These are phyloP conservation scores for Colletotrichum higginsianum DNA, from an alignment of 2,329 filamentous ascomycete genomes.

Conservation along the genomic window DNA sequence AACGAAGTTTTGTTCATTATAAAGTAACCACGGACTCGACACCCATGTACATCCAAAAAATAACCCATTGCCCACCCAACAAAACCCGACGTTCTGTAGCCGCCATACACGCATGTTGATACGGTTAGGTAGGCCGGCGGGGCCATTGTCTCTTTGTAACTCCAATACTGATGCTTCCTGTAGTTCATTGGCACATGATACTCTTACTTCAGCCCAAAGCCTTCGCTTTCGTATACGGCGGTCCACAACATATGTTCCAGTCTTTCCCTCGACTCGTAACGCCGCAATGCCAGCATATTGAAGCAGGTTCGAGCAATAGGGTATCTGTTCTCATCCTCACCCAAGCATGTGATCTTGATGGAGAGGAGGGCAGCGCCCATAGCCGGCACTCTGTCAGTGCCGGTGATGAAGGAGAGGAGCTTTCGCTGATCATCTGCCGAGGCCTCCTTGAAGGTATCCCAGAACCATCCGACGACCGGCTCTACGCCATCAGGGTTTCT, in stretches of 20 bases:
- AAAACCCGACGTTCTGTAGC: constrained; percentile 10
- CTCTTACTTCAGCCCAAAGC: constrained; percentile 86
- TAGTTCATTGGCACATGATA: constrained; percentile 33
- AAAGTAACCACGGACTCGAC: constrained; percentile 15
- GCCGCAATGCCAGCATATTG: constrained; percentile 84
- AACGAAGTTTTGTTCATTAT: constrained; percentile 23
- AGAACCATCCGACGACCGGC: constrained; percentile 87
- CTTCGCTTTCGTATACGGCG: constrained; percentile 91
- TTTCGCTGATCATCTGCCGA: constrained; percentile 79
- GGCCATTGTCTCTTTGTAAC: constrained; percentile 23
- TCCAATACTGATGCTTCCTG: constrained; percentile 28
- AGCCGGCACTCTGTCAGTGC: constrained; percentile 90
- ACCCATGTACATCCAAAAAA: constrained; percentile 31
- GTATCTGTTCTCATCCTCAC: constrained; percentile 80
- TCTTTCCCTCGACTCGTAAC: constrained; percentile 76
- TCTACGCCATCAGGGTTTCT: constrained; percentile 71
- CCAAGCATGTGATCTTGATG: constrained; percentile 83
- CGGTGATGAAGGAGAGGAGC: constrained; percentile 88
- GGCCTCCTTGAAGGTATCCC: constrained; percentile 82
- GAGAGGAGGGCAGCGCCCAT: constrained; percentile 86
- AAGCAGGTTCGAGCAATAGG: constrained; percentile 94
- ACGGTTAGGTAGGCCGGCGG: constrained; percentile 6
- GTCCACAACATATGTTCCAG: constrained; percentile 84
- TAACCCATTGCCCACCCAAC: constrained; percentile 13
- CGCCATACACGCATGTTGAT: constrained; percentile 19